Percentiles rank a stretch among this genome's conserved stretches.
phyloP scores from a whole-genome alignment of 225 moss, liverwort and hornwort genomes.

The Physcomitrium patens region DNA sequence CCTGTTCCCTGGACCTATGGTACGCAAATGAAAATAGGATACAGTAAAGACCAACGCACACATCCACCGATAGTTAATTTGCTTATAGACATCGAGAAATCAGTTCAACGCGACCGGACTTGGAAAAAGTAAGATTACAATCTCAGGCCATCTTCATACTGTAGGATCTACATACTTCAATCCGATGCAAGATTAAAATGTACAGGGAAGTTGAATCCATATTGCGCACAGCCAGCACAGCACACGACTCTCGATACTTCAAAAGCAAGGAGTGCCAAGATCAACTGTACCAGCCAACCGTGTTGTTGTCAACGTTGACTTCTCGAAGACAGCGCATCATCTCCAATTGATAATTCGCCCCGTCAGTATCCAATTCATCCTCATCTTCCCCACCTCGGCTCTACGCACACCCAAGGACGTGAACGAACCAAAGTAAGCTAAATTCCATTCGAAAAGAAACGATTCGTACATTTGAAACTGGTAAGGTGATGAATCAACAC shows the following conservation, averaged over 20 bases:
- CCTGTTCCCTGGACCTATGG: neutral
- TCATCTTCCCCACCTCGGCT: slow-evolving; percentile 90
- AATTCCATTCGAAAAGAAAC: neutral
- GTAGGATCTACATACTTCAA: slow-evolving; percentile 3
- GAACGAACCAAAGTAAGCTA: neutral
- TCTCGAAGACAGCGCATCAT: slow-evolving; percentile 94
- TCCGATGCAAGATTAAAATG: neutral
- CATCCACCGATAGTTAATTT: slow-evolving; percentile 3
- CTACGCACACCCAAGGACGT: slow-evolving; percentile 38
- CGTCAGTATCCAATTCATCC: slow-evolving; percentile 83
- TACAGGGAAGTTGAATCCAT: neutral
- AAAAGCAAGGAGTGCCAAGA: neutral
- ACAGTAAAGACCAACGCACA: neutral
- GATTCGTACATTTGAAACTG: neutral
- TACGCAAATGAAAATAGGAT: neutral
- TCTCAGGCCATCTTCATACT: neutral
- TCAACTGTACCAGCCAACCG: slow-evolving; percentile 74
- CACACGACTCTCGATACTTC: neutral
- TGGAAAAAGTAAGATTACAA: neutral
- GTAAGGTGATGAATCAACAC: neutral
- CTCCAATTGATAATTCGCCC: slow-evolving; percentile 89
- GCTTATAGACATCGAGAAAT: neutral
- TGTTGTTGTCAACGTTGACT: slow-evolving; percentile 96
- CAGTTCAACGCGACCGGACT: neutral
- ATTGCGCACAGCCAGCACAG: neutral